Conservation (phyloP, 768 basidiomycete genomes). For the Stropharia rugosoannulata region DNA sequence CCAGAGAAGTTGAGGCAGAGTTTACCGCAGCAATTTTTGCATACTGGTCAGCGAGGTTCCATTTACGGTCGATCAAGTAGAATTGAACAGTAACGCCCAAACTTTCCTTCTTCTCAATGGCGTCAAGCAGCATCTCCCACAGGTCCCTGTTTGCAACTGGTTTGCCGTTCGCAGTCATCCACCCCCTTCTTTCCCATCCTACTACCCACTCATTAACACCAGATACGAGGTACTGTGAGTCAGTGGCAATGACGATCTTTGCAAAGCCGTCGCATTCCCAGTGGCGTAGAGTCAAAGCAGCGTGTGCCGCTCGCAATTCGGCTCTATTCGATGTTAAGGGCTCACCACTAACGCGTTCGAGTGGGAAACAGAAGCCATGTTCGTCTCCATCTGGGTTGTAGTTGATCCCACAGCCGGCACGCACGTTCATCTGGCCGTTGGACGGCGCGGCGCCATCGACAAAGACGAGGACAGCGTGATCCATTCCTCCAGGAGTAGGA, state of each 20-base stretch:
- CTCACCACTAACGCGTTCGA: neutral
- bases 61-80: neutral
- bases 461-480: neutral
- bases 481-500: neutral
- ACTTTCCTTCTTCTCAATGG: neutral
- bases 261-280: conserved; percentile 29
- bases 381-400: neutral
- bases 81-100: neutral
- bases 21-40: neutral
- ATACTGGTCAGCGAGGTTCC: neutral
- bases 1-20: neutral
- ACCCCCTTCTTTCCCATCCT: conserved; percentile 15
- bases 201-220: neutral
- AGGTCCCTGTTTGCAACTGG: neutral
- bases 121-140: neutral
- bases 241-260: conserved; percentile 30
- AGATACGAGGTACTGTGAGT: conserved; percentile 26
- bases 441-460: neutral
- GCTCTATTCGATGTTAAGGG: too few relatives aligned
- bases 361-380: neutral
- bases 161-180: neutral
- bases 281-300: conserved; percentile 1
- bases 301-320: too few relatives aligned
- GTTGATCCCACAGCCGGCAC: too few relatives aligned
- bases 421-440: too few relatives aligned